Percentiles rank a stretch among this genome's conserved stretches.
Conservation (phyloP, 805 yeast genomes). For the Candida xiaguanensis region DNA sequence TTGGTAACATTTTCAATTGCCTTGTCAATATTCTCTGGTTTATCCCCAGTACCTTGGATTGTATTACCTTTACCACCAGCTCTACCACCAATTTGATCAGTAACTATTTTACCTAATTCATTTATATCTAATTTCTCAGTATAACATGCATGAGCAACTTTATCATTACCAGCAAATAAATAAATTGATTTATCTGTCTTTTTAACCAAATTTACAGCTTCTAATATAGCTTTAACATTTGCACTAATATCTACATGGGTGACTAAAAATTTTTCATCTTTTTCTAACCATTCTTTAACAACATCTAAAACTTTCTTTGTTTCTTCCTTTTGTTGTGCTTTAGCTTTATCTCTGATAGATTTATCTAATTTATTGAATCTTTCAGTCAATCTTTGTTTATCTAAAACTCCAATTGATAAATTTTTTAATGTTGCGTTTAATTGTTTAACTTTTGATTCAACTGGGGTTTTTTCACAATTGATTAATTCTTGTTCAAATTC, state of each 20-base stretch:
- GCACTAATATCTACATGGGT: constrained; percentile 67
- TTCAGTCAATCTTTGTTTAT: constrained; percentile 71
- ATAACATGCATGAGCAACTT: constrained; percentile 95
- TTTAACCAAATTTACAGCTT: constrained; percentile 82
- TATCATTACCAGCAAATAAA: constrained; percentile 72
- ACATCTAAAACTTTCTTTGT: constrained; percentile 74
- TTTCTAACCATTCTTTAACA: constrained; percentile 64
- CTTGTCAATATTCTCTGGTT: constrained; percentile 59
- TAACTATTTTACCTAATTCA: constrained; percentile 68
- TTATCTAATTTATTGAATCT: constrained; percentile 80
- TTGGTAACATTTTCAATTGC: constrained; percentile 73
- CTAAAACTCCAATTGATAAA: constrained; percentile 74
- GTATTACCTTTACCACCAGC: constrained; percentile 98
- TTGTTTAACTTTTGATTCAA: constrained; percentile 77
- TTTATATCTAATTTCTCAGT: constrained; percentile 69
- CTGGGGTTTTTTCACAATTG: constrained; percentile 58
- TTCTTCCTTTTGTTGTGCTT: constrained; percentile 85
- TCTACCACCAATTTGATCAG: constrained; percentile 83
- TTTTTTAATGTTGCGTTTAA: constrained; percentile 81
- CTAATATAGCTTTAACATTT: constrained; percentile 91
- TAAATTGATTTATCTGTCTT: constrained; percentile 73
- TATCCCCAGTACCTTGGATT: constrained; percentile 95
- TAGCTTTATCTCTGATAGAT: constrained; percentile 80
- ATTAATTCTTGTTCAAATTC: constrained; percentile 64
- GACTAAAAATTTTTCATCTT: constrained; percentile 56